Evolutionary conservation across 495 filamentous ascomycete genomes (phyloP), one percentile per base, ranked within the genome.

Genomic region (Parathielavia appendiculata): DNA sequence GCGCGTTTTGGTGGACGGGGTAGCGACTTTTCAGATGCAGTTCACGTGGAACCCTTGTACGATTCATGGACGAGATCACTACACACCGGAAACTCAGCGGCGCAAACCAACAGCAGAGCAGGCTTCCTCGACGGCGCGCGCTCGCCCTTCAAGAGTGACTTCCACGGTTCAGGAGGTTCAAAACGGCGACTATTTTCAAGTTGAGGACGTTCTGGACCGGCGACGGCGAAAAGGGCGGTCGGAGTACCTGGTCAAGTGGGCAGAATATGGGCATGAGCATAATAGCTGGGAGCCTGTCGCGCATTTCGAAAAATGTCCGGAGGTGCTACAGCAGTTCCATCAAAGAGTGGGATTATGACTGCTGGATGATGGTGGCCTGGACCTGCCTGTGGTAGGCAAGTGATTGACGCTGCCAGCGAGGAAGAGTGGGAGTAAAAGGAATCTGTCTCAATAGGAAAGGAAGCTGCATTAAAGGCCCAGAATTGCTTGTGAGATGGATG

Each of bases 31-130:
- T 35, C 34, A 35, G 34, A 11, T 35, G 34, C 5, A 35, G 34
- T 35, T 35, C 10, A 52, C n/a, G 50, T 40, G 22, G 47, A 58
- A 59, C 20, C 47, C 56, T 52, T 63, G 17, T 56, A 56, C 41
- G 46, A 51, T 48, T 59, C 20, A 59, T 43, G 26, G 56, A 59
- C 45, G 13, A 51, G 46, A 56, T 26, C 4, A 59, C 35, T 36
- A 23, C 55, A 26, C 23, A 58, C 45, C 44, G 1, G 45, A 62
- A 55, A 44, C 1, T 39, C 53, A 14, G 35, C 55, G 55, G 50
- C 56, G 55, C 44, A 62, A 62, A 51, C 36, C 45, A 62, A 51
- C 10, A 62, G 55, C 34, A 62, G 49, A n/a, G 60, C 51, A 20
- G 51, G 56, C 36, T 54, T 58, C 60, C 51, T 62, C 51, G 55